A percentile compares a stretch with the other conserved stretches of the same genome.
These are phyloP conservation scores for Podospora australis DNA, from an alignment of 495 filamentous ascomycete genomes.

Conservation along the genomic window DNA sequence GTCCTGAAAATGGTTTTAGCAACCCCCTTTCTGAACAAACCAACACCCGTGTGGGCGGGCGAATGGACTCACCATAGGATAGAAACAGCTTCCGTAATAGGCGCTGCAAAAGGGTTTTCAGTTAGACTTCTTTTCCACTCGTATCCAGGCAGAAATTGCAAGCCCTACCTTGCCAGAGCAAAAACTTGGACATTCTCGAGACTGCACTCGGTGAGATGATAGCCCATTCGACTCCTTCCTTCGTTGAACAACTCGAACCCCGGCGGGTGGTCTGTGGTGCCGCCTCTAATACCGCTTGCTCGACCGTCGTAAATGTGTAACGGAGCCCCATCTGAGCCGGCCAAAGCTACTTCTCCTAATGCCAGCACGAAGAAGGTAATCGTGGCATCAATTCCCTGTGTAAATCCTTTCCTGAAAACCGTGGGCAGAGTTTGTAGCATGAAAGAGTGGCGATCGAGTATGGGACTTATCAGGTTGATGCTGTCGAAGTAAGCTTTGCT, in stretches of 20 bases:
- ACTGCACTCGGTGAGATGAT: constrained; percentile 46
- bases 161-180: constrained; percentile 45
- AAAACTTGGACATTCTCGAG: constrained; percentile 54
- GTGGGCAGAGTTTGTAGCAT: constrained; percentile 38
- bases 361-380: constrained; percentile 52
- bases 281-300: constrained; percentile 48
- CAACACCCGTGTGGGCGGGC: background rate
- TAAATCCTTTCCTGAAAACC: constrained; percentile 44
- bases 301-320: constrained; percentile 38
- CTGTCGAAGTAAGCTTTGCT: constrained; percentile 50
- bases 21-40: background rate
- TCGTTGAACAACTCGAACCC: constrained; percentile 55
- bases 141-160: no score
- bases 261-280: constrained; percentile 42
- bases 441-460: constrained; percentile 49
- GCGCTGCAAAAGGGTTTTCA: no score
- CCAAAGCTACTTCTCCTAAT: constrained; percentile 48
- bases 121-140: no score
- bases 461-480: constrained; percentile 50
- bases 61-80: constrained; percentile 37
- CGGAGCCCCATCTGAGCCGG: constrained; percentile 38
- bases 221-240: constrained; percentile 52
- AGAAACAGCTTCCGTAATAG: constrained; percentile 46
- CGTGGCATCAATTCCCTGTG: constrained; percentile 41
- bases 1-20: constrained; percentile 37